These are phyloP conservation scores for Maudiozyma bulderi DNA, from an alignment of 805 yeast genomes.

Conservation along the genomic window DNA sequence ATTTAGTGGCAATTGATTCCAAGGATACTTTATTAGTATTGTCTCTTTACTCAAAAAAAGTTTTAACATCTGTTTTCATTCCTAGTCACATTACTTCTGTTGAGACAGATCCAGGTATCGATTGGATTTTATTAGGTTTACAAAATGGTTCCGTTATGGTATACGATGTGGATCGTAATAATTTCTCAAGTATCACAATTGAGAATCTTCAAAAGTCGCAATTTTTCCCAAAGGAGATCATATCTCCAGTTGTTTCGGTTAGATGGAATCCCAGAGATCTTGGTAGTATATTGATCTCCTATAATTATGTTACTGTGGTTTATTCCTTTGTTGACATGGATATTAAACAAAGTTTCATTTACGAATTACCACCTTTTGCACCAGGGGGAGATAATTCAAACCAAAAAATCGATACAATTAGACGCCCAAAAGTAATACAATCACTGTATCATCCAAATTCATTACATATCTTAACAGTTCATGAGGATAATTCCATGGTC, in stretches of 20 bases:
- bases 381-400: slow-evolving; percentile 55
- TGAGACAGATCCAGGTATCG: slow-evolving; percentile 78
- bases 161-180: slow-evolving; percentile 75
- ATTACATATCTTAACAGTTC: slow-evolving; percentile 66
- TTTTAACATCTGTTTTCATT: slow-evolving; percentile 51
- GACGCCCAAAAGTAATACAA: slow-evolving; percentile 36
- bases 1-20: slow-evolving; percentile 62
- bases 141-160: slow-evolving; percentile 63
- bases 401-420: slow-evolving; percentile 14
- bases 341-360: slow-evolving; percentile 47
- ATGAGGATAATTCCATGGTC: slow-evolving; percentile 73
- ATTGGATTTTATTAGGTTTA: slow-evolving; percentile 76
- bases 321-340: slow-evolving; percentile 57
- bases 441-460: slow-evolving; percentile 92
- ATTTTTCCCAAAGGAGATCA: slow-evolving; percentile 44
- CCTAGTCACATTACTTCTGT: slow-evolving; percentile 60
- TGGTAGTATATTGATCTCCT: slow-evolving; percentile 66
- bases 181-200: slow-evolving; percentile 52
- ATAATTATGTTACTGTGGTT: slow-evolving; percentile 55
- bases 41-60: slow-evolving; percentile 54
- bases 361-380: slow-evolving; percentile 56
- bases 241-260: slow-evolving; percentile 57
- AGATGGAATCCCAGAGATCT: slow-evolving; percentile 86
- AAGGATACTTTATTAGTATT: slow-evolving; percentile 55
- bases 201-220: slow-evolving; percentile 57